phyloP scores from a whole-genome alignment of 192 early-diverging fungal genomes.

The Podila clonocystis region DNA sequence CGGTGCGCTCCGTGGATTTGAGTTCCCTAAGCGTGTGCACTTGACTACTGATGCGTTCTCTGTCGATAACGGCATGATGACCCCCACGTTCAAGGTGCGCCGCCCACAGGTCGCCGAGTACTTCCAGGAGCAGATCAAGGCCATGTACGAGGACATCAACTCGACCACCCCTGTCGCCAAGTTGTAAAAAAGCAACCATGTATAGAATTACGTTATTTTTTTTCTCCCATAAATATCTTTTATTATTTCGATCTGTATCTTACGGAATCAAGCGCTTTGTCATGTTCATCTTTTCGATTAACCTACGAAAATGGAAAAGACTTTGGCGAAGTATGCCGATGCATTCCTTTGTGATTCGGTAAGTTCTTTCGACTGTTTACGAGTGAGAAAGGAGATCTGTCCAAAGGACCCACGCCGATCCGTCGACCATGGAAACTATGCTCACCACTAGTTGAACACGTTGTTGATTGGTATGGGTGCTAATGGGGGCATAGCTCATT shows the following conservation, averaged over 20 bases:
- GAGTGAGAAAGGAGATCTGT: not conserved
- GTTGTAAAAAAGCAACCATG: slow-evolving; percentile 40
- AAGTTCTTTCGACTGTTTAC: not conserved
- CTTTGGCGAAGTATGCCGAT: no score
- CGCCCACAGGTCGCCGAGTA: slow-evolving; percentile 77
- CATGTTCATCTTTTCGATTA: no score
- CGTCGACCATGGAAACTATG: no score
- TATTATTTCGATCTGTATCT: not conserved
- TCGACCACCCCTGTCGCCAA: slow-evolving; percentile 49
- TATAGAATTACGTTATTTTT: not conserved
- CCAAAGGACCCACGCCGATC: no score
- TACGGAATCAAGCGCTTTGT: no score
- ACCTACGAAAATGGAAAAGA: no score
- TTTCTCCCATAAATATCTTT: not conserved
- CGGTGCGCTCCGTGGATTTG: slow-evolving; percentile 70
- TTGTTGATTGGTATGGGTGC: no score
- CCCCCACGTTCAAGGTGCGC: slow-evolving; percentile 93
- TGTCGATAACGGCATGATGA: slow-evolving; percentile 86
- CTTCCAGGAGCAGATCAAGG: slow-evolving; percentile 71
- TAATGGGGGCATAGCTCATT: not conserved
- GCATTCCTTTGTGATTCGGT: not conserved
- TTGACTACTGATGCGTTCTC: slow-evolving; percentile 79
- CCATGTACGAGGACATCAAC: slow-evolving; percentile 70
- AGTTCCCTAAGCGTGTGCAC: slow-evolving; percentile 77
- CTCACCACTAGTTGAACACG: no score